Evolutionary conservation across 2,329 filamentous ascomycete genomes (phyloP), one percentile per base, ranked within the genome.

Genomic region (Colletotrichum sp.): DNA sequence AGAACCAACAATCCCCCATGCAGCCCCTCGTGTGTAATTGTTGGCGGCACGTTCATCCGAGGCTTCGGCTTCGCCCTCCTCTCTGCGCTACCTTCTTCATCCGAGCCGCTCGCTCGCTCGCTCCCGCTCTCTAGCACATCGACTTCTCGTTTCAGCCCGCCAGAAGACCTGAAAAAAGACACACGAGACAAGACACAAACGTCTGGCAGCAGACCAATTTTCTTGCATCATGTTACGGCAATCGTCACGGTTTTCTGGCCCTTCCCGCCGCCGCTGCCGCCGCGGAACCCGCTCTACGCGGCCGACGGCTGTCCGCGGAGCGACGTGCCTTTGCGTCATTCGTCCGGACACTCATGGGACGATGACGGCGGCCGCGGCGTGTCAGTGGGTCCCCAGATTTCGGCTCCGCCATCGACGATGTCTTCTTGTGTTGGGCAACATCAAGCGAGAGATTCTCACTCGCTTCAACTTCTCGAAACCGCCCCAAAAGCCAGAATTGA

Each of bases 181-280:
- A 58, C 55, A 58, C 27, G 55, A 58, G 27, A 58, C 16, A 58
- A 33, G 31, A 33, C 0, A 18, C 0, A 6, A 27, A 27, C 24
- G 24, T 27, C 24, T 27, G 24, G 43, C 4, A 13, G 43, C 43
- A 51, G 11, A 51, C 12, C 43, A 9, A 6, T 12, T 12, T 6
- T 47, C 43, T 21, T 51, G n/a, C n/a, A 11, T 51, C 43, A 51
- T 51, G 2, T 0, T 9, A n/a, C n/a, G 4, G 4, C n/a, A 43
- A n/a, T 21, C 0, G n/a, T 0, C 6, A 11, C 6, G 43, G 43
- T 13, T 13, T 21, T 13, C 6, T 8, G 43, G 43, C n/a, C n/a
- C 43, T 16, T 51, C 43, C 43, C n/a, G 43, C 43, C 31, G 33
- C 33, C 33, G 33, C 33, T 3, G 33, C 33, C 33, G 33, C n/a